These are phyloP conservation scores for Vaccinium myrtillus DNA, from an alignment of 148 eudicot genomes.

Conservation along the genomic window DNA sequence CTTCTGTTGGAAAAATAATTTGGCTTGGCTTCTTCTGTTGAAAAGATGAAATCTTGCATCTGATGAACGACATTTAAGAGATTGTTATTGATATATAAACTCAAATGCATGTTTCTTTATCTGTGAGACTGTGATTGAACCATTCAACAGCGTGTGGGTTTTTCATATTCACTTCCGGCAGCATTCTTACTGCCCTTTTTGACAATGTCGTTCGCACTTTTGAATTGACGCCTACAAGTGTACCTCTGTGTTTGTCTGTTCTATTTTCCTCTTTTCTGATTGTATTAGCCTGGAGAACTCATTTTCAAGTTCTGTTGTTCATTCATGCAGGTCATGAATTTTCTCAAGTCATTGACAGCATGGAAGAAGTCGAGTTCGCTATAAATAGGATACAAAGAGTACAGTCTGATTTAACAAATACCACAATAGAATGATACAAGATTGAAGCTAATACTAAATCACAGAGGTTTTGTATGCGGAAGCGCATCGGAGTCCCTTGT, in stretches of 20 bases:
- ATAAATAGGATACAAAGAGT: constrained; percentile 14
- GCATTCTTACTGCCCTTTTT: not conserved
- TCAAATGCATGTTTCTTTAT: not conserved
- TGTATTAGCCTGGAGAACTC: not conserved
- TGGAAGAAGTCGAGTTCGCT: constrained; percentile 50
- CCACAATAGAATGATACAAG: not conserved
- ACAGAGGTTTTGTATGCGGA: not conserved
- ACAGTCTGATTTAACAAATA: constrained; percentile 1
- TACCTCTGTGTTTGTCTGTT: not conserved
- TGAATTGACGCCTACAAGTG: not conserved
- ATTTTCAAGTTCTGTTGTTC: not conserved
- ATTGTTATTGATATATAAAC: too few species aligned
- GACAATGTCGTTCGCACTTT: not conserved
- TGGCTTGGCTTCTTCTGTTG: too few species aligned
- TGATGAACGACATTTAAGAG: too few species aligned
- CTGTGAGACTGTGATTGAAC: not conserved
- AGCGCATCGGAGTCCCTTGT: not conserved
- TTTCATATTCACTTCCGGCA: not conserved
- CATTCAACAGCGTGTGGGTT: not conserved
- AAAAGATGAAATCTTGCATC: too few species aligned
- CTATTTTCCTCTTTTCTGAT: not conserved
- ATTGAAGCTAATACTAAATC: not conserved
- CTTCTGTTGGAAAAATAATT: not conserved
- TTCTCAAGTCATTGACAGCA: constrained; percentile 57
- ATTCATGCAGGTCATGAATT: constrained; percentile 72